phyloP scores from a whole-genome alignment of 2,329 filamentous ascomycete species.

The Fusarium sp. region DNA sequence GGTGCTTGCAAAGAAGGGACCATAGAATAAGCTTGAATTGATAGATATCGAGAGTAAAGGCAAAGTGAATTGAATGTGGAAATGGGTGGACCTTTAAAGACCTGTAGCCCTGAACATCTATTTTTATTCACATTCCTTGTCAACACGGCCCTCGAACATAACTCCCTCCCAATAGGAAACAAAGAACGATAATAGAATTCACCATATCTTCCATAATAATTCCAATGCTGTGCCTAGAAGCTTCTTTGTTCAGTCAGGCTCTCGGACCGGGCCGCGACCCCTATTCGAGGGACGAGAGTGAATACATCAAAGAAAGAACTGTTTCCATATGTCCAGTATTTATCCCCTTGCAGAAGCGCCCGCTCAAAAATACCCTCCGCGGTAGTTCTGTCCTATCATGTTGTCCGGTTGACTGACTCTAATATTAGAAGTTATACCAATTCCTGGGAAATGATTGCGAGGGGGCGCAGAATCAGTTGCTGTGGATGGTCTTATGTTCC shows the following conservation, averaged over 20 bases:
- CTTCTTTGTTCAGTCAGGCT: background rate
- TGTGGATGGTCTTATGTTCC: conserved; percentile 14
- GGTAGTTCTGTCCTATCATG: conserved; percentile 29
- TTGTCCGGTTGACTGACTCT: conserved; percentile 46
- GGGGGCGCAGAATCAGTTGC: conserved; percentile 22
- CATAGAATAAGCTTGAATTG: background rate
- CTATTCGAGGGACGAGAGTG: background rate
- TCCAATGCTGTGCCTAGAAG: background rate
- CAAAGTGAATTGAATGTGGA: background rate
- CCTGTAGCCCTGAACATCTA: background rate
- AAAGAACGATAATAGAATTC: background rate
- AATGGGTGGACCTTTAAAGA: background rate
- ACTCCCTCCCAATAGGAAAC: background rate
- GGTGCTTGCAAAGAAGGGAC: background rate
- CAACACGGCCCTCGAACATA: background rate
- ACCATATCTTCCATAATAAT: background rate
- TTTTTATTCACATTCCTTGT: background rate
- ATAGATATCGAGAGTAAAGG: background rate
- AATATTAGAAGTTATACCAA: conserved; percentile 49
- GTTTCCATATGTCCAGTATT: background rate
- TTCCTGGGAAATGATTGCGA: conserved; percentile 38
- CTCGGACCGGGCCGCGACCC: background rate
- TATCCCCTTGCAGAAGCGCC: background rate
- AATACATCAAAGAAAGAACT: background rate
- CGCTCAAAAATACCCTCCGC: conserved; percentile 21